phyloP scores from a whole-genome alignment of 2,329 filamentous ascomycete species.

The Sclerotinia sclerotiorum region DNA sequence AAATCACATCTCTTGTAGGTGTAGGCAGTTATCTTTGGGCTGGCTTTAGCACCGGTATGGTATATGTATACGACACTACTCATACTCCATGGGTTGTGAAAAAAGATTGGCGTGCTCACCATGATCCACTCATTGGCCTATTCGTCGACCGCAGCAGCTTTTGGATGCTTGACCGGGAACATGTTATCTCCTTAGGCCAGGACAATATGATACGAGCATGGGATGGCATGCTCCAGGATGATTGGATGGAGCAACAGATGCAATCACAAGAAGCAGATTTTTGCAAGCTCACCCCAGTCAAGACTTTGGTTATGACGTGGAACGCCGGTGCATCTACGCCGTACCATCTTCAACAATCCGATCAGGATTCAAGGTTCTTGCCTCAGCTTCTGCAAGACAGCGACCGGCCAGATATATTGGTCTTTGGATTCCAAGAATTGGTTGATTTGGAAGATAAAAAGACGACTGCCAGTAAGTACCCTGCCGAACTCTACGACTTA shows the following conservation, averaged over 20 bases:
- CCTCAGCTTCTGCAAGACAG: conserved; percentile 74
- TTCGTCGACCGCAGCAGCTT: conserved; percentile 76
- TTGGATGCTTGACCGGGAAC: conserved; percentile 79
- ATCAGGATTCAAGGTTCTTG: conserved; percentile 74
- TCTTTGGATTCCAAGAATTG: conserved; percentile 98
- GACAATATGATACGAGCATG: conserved; percentile 83
- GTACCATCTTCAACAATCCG: conserved; percentile 69
- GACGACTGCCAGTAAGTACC: conserved; percentile 76
- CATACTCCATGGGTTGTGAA: conserved; percentile 82
- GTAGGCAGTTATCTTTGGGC: conserved; percentile 87
- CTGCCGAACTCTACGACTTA: background rate
- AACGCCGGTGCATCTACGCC: conserved; percentile 98
- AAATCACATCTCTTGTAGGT: conserved; percentile 83
- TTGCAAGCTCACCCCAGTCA: conserved; percentile 81
- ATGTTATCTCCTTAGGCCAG: conserved; percentile 82
- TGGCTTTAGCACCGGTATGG: conserved; percentile 89
- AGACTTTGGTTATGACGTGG: conserved; percentile 85
- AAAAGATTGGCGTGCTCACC: conserved; percentile 92
- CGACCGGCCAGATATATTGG: conserved; percentile 79
- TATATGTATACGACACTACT: conserved; percentile 86
- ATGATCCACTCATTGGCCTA: conserved; percentile 73
- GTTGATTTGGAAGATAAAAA: conserved; percentile 98
- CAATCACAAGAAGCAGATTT: conserved; percentile 78
- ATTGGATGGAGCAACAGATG: conserved; percentile 93
- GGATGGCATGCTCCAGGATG: conserved; percentile 91